Percentiles rank a stretch among this genome's conserved stretches.
phyloP scores from a whole-genome alignment of 2,329 filamentous ascomycete genomes.

The Penicillium brasilianum region DNA sequence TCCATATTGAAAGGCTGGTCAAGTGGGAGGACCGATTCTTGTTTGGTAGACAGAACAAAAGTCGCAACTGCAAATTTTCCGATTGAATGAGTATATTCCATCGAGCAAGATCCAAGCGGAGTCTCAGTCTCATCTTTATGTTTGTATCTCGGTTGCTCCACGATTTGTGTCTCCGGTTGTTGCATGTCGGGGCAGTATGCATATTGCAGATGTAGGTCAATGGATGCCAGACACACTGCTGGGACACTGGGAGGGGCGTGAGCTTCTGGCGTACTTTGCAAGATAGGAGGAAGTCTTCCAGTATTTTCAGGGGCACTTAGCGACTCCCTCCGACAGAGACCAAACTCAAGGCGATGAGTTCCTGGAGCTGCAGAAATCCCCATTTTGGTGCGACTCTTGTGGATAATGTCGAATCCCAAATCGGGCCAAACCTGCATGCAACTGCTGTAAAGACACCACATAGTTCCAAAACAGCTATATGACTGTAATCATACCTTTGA shows the following conservation, averaged over 20 bases:
- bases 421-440: constrained; percentile 39
- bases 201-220: constrained; percentile 31
- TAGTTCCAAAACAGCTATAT: neutral
- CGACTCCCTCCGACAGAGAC: constrained; percentile 23
- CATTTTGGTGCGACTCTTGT: constrained; percentile 25
- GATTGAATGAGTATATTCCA: neutral
- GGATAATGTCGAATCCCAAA: constrained; percentile 33
- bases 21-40: neutral
- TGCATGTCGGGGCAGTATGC: neutral
- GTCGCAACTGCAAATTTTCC: neutral
- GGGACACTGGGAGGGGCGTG: constrained; percentile 25
- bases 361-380: constrained; percentile 7
- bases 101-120: neutral
- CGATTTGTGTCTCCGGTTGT: neutral
- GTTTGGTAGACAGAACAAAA: neutral
- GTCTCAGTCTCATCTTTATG: too few species aligned
- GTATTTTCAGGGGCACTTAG: neutral
- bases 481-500: constrained; percentile 29
- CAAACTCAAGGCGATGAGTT: constrained; percentile 27
- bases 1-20: neutral
- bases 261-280: constrained; percentile 23
- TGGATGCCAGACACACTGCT: constrained; percentile 25
- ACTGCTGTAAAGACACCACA: neutral
- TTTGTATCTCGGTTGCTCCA: neutral
- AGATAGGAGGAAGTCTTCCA: constrained; percentile 23